Evolutionary conservation across 169 alveolate genomes (phyloP).

Genomic region (Miamiensis avidus): DNA sequence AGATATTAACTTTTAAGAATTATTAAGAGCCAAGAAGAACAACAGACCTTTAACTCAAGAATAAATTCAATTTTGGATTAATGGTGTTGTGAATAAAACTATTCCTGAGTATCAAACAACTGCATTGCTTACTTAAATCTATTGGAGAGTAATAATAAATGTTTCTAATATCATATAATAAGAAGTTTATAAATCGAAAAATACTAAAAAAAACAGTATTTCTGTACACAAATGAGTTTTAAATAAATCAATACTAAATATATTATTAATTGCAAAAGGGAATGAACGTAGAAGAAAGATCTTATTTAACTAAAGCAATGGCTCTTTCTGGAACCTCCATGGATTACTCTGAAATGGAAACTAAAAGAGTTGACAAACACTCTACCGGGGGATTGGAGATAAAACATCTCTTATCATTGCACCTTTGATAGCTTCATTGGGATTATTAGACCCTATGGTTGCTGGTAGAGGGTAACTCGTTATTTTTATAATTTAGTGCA

Average conservation of each 20-base stretch:
- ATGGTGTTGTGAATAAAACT: slow-evolving; percentile 24
- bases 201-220: not conserved
- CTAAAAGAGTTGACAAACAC: slow-evolving; percentile 50
- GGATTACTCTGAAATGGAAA: slow-evolving; percentile 44
- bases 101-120: slow-evolving; percentile 50
- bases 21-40: slow-evolving; percentile 41
- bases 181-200: not conserved
- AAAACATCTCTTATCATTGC: slow-evolving; percentile 50
- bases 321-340: slow-evolving; percentile 48
- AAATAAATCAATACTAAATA: no score
- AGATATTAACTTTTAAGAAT: not conserved
- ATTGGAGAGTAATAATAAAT: slow-evolving; percentile 3
- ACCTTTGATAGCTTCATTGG: slow-evolving; percentile 50
- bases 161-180: no score
- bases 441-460: slow-evolving; percentile 48
- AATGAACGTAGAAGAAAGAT: slow-evolving; percentile 54
- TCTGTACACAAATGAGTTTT: not conserved
- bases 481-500: no score
- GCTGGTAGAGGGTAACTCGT: slow-evolving; percentile 54
- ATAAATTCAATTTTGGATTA: slow-evolving; percentile 37
- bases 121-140: slow-evolving; percentile 48
- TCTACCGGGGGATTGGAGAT: slow-evolving; percentile 62
- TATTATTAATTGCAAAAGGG: slow-evolving; percentile 18
- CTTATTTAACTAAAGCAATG: slow-evolving; percentile 50
- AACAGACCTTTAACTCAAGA: slow-evolving; percentile 40